phyloP scores from a whole-genome alignment of 768 basidiomycete genomes.

The Naganishia friedmannii region DNA sequence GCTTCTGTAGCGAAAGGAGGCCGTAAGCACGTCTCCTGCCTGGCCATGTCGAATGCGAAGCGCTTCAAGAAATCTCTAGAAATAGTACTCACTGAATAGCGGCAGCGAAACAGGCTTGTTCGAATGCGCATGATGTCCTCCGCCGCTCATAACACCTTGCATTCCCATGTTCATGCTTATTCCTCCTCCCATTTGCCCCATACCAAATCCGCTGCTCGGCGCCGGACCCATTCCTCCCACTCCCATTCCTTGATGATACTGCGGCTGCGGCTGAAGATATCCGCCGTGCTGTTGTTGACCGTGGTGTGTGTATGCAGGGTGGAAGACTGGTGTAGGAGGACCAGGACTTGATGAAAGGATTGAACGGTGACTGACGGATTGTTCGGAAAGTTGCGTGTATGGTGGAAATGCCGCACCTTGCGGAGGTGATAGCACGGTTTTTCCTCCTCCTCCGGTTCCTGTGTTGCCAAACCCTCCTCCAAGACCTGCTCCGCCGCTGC shows the following conservation, averaged over 20 bases:
- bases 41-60: background rate
- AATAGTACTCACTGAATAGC: background rate
- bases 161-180: background rate
- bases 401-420: background rate
- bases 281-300: background rate
- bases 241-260: background rate
- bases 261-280: slow-evolving; percentile 1
- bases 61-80: background rate
- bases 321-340: slow-evolving; percentile 1
- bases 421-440: background rate
- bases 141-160: background rate
- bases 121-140: slow-evolving; percentile 12
- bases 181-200: no score
- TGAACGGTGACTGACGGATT: background rate
- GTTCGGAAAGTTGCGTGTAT: background rate
- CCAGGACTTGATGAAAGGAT: background rate
- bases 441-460: background rate
- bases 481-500: background rate
- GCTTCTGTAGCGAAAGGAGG: background rate
- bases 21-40: background rate
- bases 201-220: slow-evolving; percentile 4
- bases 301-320: background rate
- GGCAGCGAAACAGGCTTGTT: slow-evolving; percentile 13
- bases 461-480: background rate
- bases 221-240: slow-evolving; percentile 22